A percentile compares a stretch with the other conserved stretches of the same genome.
Conservation (phyloP, 306 rosid species). For the Vigna trinervia region DNA sequence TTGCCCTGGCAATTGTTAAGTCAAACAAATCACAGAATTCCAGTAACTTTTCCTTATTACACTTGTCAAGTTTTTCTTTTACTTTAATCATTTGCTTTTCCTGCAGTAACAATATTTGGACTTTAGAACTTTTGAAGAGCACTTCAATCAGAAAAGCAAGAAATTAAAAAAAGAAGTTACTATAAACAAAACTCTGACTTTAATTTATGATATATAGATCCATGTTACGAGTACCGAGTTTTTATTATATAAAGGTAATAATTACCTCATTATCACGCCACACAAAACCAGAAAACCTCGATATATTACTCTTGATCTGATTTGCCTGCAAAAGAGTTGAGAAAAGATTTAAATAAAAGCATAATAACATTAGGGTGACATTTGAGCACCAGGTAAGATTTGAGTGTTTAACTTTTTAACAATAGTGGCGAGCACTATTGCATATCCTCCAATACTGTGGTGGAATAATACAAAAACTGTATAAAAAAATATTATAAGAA, state of each 20-base stretch:
- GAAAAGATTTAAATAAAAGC: slow-evolving; percentile 23
- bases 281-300: slow-evolving; percentile 91
- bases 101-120: slow-evolving; percentile 54
- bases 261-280: slow-evolving; percentile 88
- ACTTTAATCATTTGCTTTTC: slow-evolving; percentile 89
- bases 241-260: slow-evolving; percentile 13
- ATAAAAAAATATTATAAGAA: slow-evolving; percentile 10
- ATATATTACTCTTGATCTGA: slow-evolving; percentile 89
- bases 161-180: neutral
- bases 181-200: slow-evolving; percentile 13
- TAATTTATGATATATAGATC: slow-evolving; percentile 1
- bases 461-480: neutral
- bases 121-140: slow-evolving; percentile 33
- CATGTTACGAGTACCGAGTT: neutral
- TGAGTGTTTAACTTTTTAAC: slow-evolving; percentile 13
- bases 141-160: slow-evolving; percentile 11
- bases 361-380: slow-evolving; percentile 32
- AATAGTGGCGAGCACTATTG: neutral
- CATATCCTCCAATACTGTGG: slow-evolving; percentile 25
- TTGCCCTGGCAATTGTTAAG: slow-evolving; percentile 63
- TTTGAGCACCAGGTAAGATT: neutral
- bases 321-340: slow-evolving; percentile 64
- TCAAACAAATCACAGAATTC: slow-evolving; percentile 89
- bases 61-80: slow-evolving; percentile 88
- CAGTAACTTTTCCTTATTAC: slow-evolving; percentile 81